Percentiles rank a stretch among this genome's conserved stretches.
phyloP scores from a whole-genome alignment of 2,329 filamentous ascomycete genomes.

The Colletotrichum camelliae region DNA sequence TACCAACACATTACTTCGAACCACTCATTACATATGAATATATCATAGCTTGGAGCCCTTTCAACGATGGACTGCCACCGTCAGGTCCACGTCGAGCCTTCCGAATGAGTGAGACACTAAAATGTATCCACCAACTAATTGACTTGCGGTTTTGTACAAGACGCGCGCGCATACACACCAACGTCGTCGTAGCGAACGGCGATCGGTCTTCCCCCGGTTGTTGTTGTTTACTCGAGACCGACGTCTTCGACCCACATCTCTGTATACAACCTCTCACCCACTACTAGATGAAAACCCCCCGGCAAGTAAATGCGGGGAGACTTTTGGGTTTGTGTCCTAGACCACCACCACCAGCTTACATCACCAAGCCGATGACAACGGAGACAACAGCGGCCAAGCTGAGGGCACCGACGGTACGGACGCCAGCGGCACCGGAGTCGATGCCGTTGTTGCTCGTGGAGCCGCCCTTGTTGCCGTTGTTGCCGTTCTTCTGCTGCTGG shows the following conservation, averaged over 20 bases:
- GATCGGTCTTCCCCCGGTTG: not conserved
- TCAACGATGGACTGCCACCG: not conserved
- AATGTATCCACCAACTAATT: not conserved
- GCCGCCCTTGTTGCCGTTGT: not conserved
- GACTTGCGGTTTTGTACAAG: constrained; percentile 11
- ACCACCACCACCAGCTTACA: not conserved
- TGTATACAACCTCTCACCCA: not conserved
- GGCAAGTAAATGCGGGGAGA: not conserved
- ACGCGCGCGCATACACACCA: not conserved
- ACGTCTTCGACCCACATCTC: not conserved
- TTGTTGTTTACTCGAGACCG: not conserved
- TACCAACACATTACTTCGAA: constrained; percentile 15
- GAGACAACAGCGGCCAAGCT: constrained; percentile 10
- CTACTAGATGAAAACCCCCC: not conserved
- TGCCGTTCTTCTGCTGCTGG: constrained; percentile 14
- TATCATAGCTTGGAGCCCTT: constrained; percentile 8
- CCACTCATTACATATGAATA: constrained; percentile 19
- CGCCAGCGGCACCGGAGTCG: constrained; percentile 9
- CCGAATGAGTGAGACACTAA: constrained; percentile 18
- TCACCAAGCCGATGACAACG: constrained; percentile 12
- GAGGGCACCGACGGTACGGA: constrained; percentile 4
- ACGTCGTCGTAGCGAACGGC: not conserved
- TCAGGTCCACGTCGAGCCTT: constrained; percentile 4
- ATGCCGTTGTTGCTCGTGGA: constrained; percentile 13
- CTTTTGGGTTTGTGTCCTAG: not conserved